These are phyloP conservation scores for Pachyrhizus erosus DNA, from an alignment of 306 rosid species.

Conservation along the genomic window DNA sequence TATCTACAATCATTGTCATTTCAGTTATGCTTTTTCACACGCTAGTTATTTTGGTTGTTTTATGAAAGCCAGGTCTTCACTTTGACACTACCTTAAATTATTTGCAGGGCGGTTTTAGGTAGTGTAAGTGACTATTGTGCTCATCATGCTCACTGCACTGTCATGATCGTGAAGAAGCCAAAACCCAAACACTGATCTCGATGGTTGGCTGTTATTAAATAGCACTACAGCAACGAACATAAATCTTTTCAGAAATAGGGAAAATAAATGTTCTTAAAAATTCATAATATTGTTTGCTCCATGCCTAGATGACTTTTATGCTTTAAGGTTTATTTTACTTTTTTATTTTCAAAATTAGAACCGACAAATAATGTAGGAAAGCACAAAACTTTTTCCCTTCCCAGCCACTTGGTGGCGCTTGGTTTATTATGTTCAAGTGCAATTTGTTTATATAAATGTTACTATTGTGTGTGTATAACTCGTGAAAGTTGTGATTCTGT, in stretches of 20 bases:
- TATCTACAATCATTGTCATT: not conserved
- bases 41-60: too few relatives aligned
- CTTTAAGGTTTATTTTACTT: constrained; percentile 8
- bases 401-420: not conserved
- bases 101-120: constrained; percentile 77
- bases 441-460: not conserved
- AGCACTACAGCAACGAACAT: constrained; percentile 26
- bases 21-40: not conserved
- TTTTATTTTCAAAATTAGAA: not conserved
- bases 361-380: not conserved
- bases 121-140: constrained; percentile 90
- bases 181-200: constrained; percentile 52
- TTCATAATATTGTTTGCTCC: not conserved
- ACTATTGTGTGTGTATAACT: not conserved
- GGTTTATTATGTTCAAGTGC: not conserved
- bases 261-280: not conserved
- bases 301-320: not conserved
- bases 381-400: not conserved
- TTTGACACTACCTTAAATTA: not conserved
- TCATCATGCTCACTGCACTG: constrained; percentile 78
- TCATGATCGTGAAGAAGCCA: constrained; percentile 89
- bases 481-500: not conserved
- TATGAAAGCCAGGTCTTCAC: not conserved
- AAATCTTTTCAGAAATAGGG: not conserved
- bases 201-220: not conserved